Evolutionary conservation across 2,329 filamentous ascomycete species (phyloP).

Genomic region (Aureobasidium lini): DNA sequence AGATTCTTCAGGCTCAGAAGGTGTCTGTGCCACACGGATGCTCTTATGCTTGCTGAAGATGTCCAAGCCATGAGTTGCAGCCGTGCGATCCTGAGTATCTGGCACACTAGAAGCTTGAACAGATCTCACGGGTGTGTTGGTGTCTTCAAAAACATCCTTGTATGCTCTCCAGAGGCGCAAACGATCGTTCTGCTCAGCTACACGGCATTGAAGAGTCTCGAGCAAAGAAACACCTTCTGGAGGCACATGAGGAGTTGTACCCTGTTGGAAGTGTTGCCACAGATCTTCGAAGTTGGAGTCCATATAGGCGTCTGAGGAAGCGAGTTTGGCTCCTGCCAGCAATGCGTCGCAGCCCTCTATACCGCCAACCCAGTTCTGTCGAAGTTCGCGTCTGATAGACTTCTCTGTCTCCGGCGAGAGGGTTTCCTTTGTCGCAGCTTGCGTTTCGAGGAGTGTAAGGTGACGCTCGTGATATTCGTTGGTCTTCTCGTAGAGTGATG

Average conservation of each 20-base stretch:
- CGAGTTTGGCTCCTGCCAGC: conserved; percentile 55
- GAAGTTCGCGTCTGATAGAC: conserved; percentile 50
- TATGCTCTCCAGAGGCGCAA: conserved; percentile 66
- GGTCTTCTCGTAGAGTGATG: conserved; percentile 58
- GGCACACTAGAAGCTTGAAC: background rate
- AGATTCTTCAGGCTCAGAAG: conserved; percentile 15
- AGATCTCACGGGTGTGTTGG: background rate
- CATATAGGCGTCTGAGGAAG: conserved; percentile 56
- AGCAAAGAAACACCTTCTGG: conserved; percentile 34
- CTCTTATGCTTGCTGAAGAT: conserved; percentile 9
- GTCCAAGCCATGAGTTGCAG: background rate
- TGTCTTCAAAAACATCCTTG: background rate
- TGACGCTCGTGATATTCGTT: conserved; percentile 46
- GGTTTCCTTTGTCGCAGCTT: background rate
- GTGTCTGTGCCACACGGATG: background rate
- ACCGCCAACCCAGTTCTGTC: conserved; percentile 72
- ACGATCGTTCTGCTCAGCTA: conserved; percentile 59
- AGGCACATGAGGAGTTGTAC: conserved; percentile 38
- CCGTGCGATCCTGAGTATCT: background rate
- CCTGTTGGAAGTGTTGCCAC: conserved; percentile 54
- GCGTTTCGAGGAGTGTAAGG: background rate
- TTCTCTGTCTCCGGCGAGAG: conserved; percentile 18
- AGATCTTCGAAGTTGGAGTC: conserved; percentile 60
- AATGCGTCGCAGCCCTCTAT: conserved; percentile 66
- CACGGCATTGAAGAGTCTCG: conserved; percentile 62